Conservation (phyloP, 805 yeast species). For the Debaryomyces maramus region DNA sequence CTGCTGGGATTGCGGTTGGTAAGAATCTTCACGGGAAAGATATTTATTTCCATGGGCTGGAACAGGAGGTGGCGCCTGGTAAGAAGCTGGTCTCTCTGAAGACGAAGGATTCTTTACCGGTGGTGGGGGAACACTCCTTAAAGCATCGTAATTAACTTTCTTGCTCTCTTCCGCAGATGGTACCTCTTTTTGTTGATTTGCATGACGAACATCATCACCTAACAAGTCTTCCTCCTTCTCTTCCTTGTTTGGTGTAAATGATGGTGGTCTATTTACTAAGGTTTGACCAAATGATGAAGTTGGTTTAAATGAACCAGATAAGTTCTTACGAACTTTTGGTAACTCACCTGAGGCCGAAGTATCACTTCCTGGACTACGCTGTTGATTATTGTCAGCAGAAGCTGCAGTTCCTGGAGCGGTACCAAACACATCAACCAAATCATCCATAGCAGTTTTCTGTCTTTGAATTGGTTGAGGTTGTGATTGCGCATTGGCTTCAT, state of each 20-base stretch:
- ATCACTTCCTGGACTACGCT: conserved; percentile 36
- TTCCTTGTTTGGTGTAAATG: conserved; percentile 11
- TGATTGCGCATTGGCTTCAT: background rate
- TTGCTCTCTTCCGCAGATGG: conserved; percentile 19
- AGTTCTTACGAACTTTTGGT: conserved; percentile 33
- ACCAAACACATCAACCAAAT: conserved; percentile 54
- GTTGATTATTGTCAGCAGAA: conserved; percentile 17
- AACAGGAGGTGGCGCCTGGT: conserved; percentile 4
- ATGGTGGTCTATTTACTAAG: conserved; percentile 38
- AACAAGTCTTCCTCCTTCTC: conserved; percentile 27
- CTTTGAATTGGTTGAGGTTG: conserved; percentile 14
- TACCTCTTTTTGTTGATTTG: conserved; percentile 16
- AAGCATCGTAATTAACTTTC: conserved; percentile 49
- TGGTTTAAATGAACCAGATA: conserved; percentile 64
- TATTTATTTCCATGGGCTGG: background rate
- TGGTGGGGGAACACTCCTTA: conserved; percentile 48
- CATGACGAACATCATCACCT: conserved; percentile 33
- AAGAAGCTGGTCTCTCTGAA: conserved; percentile 3
- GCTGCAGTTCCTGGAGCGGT: conserved; percentile 24
- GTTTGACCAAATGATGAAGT: conserved; percentile 84
- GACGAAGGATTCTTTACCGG: conserved; percentile 21
- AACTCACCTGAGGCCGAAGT: conserved; percentile 24
- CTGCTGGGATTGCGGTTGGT: background rate
- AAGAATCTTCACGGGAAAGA: conserved; percentile 3
- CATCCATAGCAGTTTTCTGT: conserved; percentile 60